These are phyloP conservation scores for Aspergillus pseudonomiae DNA, from an alignment of 2,329 filamentous ascomycete genomes.

Conservation along the genomic window DNA sequence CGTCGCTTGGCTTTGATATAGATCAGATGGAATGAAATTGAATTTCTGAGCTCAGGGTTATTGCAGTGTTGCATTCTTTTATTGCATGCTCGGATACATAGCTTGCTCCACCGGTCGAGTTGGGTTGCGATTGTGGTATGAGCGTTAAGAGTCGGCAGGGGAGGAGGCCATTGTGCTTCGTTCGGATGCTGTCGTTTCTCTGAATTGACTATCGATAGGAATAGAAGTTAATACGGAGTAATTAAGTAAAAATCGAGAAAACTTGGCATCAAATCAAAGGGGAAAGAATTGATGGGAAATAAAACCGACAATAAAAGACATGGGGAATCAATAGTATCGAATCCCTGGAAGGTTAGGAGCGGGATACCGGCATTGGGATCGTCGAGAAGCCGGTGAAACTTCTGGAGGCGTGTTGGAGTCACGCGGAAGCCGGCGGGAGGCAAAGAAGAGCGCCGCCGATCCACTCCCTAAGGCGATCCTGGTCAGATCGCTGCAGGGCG, in stretches of 20 bases:
- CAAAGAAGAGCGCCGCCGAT: constrained; percentile 8
- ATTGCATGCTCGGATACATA: neutral
- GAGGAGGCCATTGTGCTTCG: neutral
- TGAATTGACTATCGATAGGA: neutral
- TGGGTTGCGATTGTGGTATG: neutral
- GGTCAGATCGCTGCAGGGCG: constrained; percentile 24
- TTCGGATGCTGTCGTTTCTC: neutral
- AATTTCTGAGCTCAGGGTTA: neutral
- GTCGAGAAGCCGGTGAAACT: constrained; percentile 9
- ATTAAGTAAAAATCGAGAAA: neutral
- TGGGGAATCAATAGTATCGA: too few species aligned
- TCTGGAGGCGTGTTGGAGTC: constrained; percentile 4
- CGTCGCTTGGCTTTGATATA: constrained; percentile 2
- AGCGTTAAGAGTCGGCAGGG: neutral
- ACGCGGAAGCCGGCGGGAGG: constrained; percentile 19
- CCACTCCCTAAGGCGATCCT: constrained; percentile 15
- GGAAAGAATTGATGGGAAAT: neutral
- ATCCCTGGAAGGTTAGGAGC: neutral
- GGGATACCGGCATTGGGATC: constrained; percentile 2
- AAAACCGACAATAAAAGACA: neutral
- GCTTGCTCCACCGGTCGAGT: neutral
- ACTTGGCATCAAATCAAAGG: neutral
- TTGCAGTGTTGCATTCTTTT: constrained; percentile 1
- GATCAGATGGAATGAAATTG: constrained; percentile 8
- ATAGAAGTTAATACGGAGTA: neutral